phyloP scores from a whole-genome alignment of 805 yeast species.

The Sugiyamaella qingdaonensis region DNA sequence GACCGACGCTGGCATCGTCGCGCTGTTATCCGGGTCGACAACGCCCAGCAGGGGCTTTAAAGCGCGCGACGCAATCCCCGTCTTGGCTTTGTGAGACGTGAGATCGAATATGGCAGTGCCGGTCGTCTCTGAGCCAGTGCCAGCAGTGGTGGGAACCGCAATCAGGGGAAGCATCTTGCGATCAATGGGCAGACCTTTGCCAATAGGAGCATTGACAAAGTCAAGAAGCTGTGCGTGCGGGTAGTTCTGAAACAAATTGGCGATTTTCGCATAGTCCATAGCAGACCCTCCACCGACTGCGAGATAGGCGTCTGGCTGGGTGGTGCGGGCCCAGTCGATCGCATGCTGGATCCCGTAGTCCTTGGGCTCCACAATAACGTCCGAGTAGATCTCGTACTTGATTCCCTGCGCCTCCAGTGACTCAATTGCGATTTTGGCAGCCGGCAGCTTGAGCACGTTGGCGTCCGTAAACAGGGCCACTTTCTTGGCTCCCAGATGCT shows the following conservation, averaged over 20 bases:
- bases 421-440: slow-evolving; percentile 32
- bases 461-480: slow-evolving; percentile 38
- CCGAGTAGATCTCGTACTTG: slow-evolving; percentile 32
- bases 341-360: slow-evolving; percentile 34
- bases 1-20: slow-evolving; percentile 40
- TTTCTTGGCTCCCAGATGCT: slow-evolving; percentile 29
- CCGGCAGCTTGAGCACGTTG: slow-evolving; percentile 27
- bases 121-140: slow-evolving; percentile 46
- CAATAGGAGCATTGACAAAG: slow-evolving; percentile 42
- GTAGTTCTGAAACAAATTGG: slow-evolving; percentile 39
- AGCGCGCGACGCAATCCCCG: slow-evolving; percentile 42
- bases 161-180: slow-evolving; percentile 36
- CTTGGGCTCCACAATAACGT: slow-evolving; percentile 39
- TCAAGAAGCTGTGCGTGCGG: slow-evolving; percentile 39
- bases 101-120: slow-evolving; percentile 44
- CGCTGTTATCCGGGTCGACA: slow-evolving; percentile 41
- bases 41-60: slow-evolving; percentile 42
- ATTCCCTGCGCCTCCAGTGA: slow-evolving; percentile 34
- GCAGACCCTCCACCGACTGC: slow-evolving; percentile 48
- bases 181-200: slow-evolving; percentile 36
- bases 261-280: slow-evolving; percentile 45
- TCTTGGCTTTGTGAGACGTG: slow-evolving; percentile 38
- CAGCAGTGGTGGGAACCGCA: slow-evolving; percentile 45
- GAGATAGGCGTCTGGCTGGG: slow-evolving; percentile 38
- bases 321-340: slow-evolving; percentile 34